A percentile compares a stretch with the other conserved stretches of the same genome.
Evolutionary conservation across 768 basidiomycete species (phyloP).

Genomic region (Pulveroboletus sp.): DNA sequence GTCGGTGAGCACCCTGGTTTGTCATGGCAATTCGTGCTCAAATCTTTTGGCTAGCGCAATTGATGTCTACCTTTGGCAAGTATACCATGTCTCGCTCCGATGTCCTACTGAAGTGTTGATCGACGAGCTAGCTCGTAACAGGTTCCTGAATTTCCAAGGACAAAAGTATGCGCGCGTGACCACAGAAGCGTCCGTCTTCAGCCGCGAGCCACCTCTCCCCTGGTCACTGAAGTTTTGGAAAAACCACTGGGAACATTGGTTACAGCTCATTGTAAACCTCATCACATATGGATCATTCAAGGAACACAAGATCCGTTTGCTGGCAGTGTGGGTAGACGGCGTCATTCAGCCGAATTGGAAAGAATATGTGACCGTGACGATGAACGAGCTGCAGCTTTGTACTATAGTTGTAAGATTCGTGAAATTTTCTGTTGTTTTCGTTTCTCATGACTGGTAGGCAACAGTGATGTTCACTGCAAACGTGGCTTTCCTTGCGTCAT

Average conservation of each 20-base stretch:
- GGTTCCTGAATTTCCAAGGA: conserved; percentile 11
- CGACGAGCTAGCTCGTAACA: conserved; percentile 7
- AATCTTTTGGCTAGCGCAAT: background rate
- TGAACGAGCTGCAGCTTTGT: conserved; percentile 6
- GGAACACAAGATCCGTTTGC: conserved; percentile 10
- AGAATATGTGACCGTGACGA: conserved; percentile 5
- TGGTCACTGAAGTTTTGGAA: too few species aligned
- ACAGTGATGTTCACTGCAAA: background rate
- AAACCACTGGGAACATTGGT: background rate
- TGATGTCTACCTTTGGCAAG: background rate
- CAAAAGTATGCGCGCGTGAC: conserved; percentile 12
- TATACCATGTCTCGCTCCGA: background rate
- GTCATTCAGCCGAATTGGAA: conserved; percentile 15
- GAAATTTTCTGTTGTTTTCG: too few species aligned
- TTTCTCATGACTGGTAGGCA: background rate
- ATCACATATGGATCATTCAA: conserved; percentile 5
- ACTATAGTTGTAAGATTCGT: conserved; percentile 12
- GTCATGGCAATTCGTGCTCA: too few species aligned
- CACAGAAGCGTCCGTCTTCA: conserved; percentile 6
- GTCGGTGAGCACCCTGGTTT: background rate
- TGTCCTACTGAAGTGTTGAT: background rate
- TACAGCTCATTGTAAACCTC: background rate
- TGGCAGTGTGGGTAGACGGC: conserved; percentile 11
- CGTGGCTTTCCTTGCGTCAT: background rate
- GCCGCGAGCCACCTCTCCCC: too few species aligned